Base-by-base conservation (phyloP, 2,329 filamentous ascomycete species). In the Ilyonectria robusta region DNA sequence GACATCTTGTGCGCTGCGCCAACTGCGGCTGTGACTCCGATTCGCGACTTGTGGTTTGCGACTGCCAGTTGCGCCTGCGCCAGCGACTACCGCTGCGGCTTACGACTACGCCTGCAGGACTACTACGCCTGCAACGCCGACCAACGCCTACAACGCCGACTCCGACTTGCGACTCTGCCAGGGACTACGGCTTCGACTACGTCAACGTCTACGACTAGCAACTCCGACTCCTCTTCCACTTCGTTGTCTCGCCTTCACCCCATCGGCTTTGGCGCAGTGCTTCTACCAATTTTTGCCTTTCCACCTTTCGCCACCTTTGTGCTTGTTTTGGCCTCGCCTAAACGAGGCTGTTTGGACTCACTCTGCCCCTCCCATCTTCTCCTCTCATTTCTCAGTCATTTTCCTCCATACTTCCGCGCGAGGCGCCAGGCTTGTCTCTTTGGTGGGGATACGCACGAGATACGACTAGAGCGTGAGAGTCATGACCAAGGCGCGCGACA, bases 271-370 rank as follows among this genome's bases (percentile, higher is more conserved):
- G 29, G 50, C 19, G 31, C 31, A 35, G 29, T 53, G 29, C 31
- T 33, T 35, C 31, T 53, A 35, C n/a, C 50, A 10, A 11, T 11
- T 37, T 53, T 53, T 37, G 29, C 50, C 29, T 53, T 53, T 53
- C 29, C 50, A 53, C 50, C 50, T 13, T 53, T 53, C 31, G 50
- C 50, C 50, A 53, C 48, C 7, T 35, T 53, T 35, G 19, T 33
- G 31, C 48, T 53, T 21, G 48, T n/a, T 35, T 53, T 35, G 48
- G 48, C 8, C 48, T 33, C 21, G 48, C 29, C 48, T 53, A 11
- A 37, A 23, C 50, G 50, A 53, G 50, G 50, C 50, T 53, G 31
- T 53, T 31, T 21, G 19, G 50, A 33, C 50, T 53, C 13, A 26
- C 29, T 53, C 29, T 19, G 5, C 31, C 50, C 31, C n/a, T 15